Evolutionary conservation across 768 basidiomycete species (phyloP), one percentile per base, ranked within the genome.

Genomic region (Antrodiella citrinella): DNA sequence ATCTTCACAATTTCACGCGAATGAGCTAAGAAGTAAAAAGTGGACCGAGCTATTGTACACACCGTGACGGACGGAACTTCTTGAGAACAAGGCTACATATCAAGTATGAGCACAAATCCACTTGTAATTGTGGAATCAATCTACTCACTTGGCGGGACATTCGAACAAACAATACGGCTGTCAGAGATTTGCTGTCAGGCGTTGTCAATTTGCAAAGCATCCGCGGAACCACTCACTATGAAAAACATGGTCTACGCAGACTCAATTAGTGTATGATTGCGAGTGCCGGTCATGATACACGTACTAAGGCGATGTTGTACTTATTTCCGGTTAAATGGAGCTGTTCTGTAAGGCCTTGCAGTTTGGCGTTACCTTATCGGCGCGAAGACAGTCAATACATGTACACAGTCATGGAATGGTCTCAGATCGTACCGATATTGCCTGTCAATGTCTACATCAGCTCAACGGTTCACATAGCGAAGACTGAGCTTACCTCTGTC

Each of bases 81-180:
- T 83, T 83, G 23, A 85, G 65, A 4, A 81, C 74, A 45, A 84
- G 56, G 57, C 57, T 65, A 54, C 18, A 41, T 19, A 23, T 21
- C 15, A 35, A n/a, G 11, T 15, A 25, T 43, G 42, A n/a, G 19
- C 9, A 43, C 19, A 42, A 26, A 3, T 38, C n/a, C 20, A 44
- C 38, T 19, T 21, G 3, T 9, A 4, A 18, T 15, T 18, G 25
- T 4, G n/a, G 25, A 48, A 19, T 18, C 21, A 19, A 40, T 5
- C 13, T 18, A 58, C 72, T 24, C 53, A 84, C 82, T 86, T 88
- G 21, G 81, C 74, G 0, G 83, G 84, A 52, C 77, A 82, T 66
- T 86, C 84, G 50, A 82, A 81, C 1, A 77, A 67, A 59, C 80
- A 81, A 56, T 78, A 79, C 3, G 76, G 77, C 79, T 77, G 21